Conservation (phyloP, 306 rosid genomes). For the Quercus gilva region DNA sequence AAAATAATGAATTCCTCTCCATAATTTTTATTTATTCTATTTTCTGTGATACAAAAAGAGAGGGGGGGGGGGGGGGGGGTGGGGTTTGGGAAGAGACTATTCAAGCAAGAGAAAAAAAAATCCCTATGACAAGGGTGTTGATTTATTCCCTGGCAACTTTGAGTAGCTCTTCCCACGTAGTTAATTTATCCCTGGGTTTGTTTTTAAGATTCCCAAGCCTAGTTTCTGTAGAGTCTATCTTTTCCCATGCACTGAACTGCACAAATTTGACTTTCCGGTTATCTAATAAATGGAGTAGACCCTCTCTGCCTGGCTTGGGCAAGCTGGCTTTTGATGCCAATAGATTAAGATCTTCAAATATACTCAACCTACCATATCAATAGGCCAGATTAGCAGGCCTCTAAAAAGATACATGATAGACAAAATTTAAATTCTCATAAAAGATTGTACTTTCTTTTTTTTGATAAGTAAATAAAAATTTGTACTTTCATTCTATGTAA, state of each 20-base stretch:
- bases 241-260: conserved; percentile 70
- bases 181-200: conserved; percentile 75
- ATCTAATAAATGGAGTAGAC: conserved; percentile 59
- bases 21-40: too few species aligned
- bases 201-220: conserved; percentile 52
- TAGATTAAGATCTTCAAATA: conserved; percentile 67
- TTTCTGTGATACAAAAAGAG: neutral
- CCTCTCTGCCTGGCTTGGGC: conserved; percentile 65
- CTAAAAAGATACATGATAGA: neutral
- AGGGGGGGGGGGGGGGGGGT: neutral
- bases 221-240: conserved; percentile 75
- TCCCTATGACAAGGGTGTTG: too few species aligned
- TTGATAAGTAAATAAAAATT: too few species aligned
- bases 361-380: conserved; percentile 61
- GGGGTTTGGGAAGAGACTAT: neutral
- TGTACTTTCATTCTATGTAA: neutral
- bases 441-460: neutral
- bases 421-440: neutral
- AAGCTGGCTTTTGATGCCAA: conserved; percentile 28
- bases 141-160: conserved; percentile 32
- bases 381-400: conserved; percentile 14
- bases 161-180: conserved; percentile 64
- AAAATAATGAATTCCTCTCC: too few species aligned
- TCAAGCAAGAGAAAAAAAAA: too few species aligned
- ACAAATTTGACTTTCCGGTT: conserved; percentile 51